phyloP scores from a whole-genome alignment of 768 basidiomycete genomes.

The Peribolospora kevripleyi region DNA sequence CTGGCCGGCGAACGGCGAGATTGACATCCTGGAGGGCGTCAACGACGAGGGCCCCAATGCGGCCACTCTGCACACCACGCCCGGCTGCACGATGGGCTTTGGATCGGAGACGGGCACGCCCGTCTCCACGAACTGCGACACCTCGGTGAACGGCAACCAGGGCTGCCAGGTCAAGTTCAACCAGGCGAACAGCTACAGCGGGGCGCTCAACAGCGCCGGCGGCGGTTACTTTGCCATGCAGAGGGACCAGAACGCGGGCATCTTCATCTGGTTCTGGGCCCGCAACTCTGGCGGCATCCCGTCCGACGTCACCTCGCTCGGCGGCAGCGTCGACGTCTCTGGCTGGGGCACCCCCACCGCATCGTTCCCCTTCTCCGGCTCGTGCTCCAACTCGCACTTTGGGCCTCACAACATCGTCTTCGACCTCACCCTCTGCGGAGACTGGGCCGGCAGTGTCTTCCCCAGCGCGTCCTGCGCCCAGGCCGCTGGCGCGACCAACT shows the following conservation, averaged over 20 bases:
- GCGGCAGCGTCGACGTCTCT: too few relatives aligned
- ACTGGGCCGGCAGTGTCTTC: too few relatives aligned
- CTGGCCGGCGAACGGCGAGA: constrained; percentile 45
- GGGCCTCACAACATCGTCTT: too few relatives aligned
- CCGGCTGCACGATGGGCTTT: constrained; percentile 29
- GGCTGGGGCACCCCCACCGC: too few relatives aligned
- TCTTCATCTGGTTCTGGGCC: constrained; percentile 40
- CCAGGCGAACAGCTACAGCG: constrained; percentile 25
- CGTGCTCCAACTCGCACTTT: too few relatives aligned
- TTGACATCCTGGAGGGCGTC: constrained; percentile 66
- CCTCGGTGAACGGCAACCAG: constrained; percentile 29
- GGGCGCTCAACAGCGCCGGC: constrained; percentile 27
- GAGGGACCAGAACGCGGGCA: constrained; percentile 23
- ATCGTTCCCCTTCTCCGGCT: too few relatives aligned
- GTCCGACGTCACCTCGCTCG: constrained; percentile 10
- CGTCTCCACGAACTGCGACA: constrained; percentile 24
- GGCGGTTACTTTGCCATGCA: constrained; percentile 41
- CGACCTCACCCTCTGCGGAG: too few relatives aligned
- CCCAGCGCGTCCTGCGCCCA: too few relatives aligned
- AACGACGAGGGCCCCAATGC: constrained; percentile 58
- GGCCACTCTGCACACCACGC: constrained; percentile 51
- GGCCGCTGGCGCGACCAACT: too few relatives aligned
- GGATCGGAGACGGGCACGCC: background rate
- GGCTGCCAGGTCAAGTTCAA: constrained; percentile 35
- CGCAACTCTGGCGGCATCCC: constrained; percentile 14